Evolutionary conservation across 371 early-diverging fungal genomes (phyloP), one percentile per base, ranked within the genome.

Genomic region (Mucor plumbeus): DNA sequence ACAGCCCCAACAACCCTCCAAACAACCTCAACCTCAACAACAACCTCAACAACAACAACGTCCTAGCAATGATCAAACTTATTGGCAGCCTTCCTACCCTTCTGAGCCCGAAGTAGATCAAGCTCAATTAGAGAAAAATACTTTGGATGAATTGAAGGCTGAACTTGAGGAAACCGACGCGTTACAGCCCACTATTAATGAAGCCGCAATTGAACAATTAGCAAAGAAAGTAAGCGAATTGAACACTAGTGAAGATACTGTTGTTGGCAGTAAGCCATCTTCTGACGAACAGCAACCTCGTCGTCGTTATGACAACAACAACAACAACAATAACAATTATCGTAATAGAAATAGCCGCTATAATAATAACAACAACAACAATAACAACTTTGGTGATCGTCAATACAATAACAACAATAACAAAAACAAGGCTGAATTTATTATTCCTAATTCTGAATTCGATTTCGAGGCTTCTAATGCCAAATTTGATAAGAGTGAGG

Each of bases 381-480:
- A 70, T 48, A n/a, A n/a, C n/a, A 26, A 26, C 26, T 69, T 73
- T 44, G 74, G 71, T 33, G 76, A 76, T 38, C 60, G 58, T 38
- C 41, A 55, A 41, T 65, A 47, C 48, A 63, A 73, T 39, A 47
- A 58, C 31, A 61, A 38, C 38, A 69, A 26, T 3, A 26, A 77
- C 55, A 79, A 77, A n/a, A 75, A 71, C 64, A 67, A 73, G 57
- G 68, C 73, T 36, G 84, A 84, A 34, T 76, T 90, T 15, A 77
- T 82, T 44, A 85, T 97, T 43, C 97, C 97, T 31, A 82, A 89
- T 54, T 88, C 91, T 4, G 98, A 97, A 68, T 98, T 95, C 76
- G 96, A 98, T 74, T 97, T 98, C 81, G 96, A 95, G 75, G 85
- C 90, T 3, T 85, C 94, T 26, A 97, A 97, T 72, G 95, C 96